Evolutionary conservation across 176 grass and related monocot genomes (phyloP), one percentile per base, ranked within the genome.

Genomic region (Aegilops longissima): DNA sequence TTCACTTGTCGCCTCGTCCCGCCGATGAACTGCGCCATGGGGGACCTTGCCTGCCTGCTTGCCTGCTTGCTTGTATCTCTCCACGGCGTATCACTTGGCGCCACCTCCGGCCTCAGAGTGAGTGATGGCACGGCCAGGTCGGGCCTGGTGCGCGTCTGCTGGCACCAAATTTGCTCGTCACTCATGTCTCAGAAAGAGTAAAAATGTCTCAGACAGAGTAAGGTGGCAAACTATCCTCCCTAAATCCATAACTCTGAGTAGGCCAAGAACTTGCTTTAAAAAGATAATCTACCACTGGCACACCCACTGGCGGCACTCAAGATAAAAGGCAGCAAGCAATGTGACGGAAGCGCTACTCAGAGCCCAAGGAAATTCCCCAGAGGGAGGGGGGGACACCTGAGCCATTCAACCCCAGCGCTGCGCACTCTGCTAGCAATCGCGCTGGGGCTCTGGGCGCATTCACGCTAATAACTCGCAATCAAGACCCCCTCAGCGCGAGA

Each of bases 321-420:
- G 51, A 54, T 66, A 27, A 66, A 66, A 2, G 17, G 29, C 71
- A 47, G 71, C 23, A 45, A 47, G 71, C 23, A 45, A 47, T 11
- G n/a, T 29, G 72, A 66, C 30, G 29, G 13, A 45, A 12, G 24
- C 4, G 36, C 16, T 23, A 31, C 18, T 58, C 63, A 33, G 21
- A 63, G 44, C 58, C 71, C 58, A 34, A 65, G 71, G 63, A 76
- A 76, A 84, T 64, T 76, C 56, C 62, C 45, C 70, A 47, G 54
- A 68, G 34, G 5, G 34, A 35, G 6, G 25, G n/a, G 42, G 79
- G 70, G 25, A 47, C 82, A 75, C 54, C 38, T 75, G 82, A 47
- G 58, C 25, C 34, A 31, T 64, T 67, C 30, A 20, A 66, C 25
- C 38, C 39, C 10, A 1, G 40, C 25, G 58, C 49, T 30, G 36